Conservation (phyloP, 495 filamentous ascomycete genomes). For the Trypethelium eluteriae region DNA sequence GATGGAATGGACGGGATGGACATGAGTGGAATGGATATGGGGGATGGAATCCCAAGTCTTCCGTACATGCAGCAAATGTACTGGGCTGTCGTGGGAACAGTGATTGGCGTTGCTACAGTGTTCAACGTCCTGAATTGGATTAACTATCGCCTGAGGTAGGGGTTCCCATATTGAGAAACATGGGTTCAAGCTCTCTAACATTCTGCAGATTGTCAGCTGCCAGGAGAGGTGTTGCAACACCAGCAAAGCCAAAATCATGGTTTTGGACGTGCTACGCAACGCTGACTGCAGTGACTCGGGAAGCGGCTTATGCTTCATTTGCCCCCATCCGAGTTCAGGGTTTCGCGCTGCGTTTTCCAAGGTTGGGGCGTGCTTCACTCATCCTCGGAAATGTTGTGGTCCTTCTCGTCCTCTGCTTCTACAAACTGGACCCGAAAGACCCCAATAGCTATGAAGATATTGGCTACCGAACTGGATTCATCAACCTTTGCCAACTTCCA, state of each 20-base stretch:
- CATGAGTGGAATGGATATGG: constrained; percentile 44
- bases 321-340: constrained; percentile 33
- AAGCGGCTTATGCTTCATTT: constrained; percentile 17
- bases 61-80: constrained; percentile 47
- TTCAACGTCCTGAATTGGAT: constrained; percentile 44
- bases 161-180: background rate
- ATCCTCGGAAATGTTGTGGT: constrained; percentile 50
- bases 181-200: background rate
- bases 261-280: constrained; percentile 17
- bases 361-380: constrained; percentile 48
- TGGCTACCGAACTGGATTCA: constrained; percentile 67
- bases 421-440: constrained; percentile 36
- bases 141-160: constrained; percentile 45
- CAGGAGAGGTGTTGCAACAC: constrained; percentile 9
- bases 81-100: constrained; percentile 53
- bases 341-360: constrained; percentile 44
- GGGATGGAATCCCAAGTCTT: constrained; percentile 41
- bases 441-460: constrained; percentile 57
- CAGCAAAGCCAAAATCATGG: constrained; percentile 18
- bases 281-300: constrained; percentile 20
- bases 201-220: constrained; percentile 15
- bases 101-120: constrained; percentile 45
- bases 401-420: constrained; percentile 51
- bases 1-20: constrained; percentile 21
- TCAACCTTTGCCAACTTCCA: constrained; percentile 51